Conservation (phyloP, 441 rosid species). For the Daphne laureola region DNA sequence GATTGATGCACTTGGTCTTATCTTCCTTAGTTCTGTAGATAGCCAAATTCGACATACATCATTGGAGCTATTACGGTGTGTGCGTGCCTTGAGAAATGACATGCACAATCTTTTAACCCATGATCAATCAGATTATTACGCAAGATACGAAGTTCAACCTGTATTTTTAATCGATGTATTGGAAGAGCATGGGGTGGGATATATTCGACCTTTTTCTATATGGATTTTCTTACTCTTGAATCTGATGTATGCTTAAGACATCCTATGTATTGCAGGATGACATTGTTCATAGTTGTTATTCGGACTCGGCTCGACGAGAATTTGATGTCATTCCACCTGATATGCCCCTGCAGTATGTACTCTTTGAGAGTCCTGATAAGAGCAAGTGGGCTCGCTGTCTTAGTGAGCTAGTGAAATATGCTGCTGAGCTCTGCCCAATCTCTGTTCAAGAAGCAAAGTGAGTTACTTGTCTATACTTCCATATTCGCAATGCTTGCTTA, state of each 20-base stretch:
- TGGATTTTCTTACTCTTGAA: conserved; percentile 14
- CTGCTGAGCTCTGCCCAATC: conserved; percentile 90
- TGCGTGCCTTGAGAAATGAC: conserved; percentile 85
- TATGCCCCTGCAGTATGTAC: conserved; percentile 81
- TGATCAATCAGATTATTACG: conserved; percentile 50
- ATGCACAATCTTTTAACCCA: conserved; percentile 49
- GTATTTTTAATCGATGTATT: conserved; percentile 83
- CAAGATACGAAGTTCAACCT: conserved; percentile 73
- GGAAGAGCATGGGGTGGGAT: conserved; percentile 91
- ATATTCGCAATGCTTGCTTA: not conserved
- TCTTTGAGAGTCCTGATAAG: conserved; percentile 91
- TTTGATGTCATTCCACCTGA: conserved; percentile 88
- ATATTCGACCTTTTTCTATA: conserved; percentile 10
- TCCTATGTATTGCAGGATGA: conserved; percentile 56
- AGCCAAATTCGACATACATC: conserved; percentile 96
- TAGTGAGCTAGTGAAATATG: conserved; percentile 85
- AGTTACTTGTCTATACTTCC: conserved; percentile 15
- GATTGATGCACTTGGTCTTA: conserved; percentile 93
- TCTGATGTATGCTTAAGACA: conserved; percentile 3
- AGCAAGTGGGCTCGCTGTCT: conserved; percentile 95
- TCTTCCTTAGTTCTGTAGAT: conserved; percentile 89
- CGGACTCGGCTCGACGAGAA: conserved; percentile 89
- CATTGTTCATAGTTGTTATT: conserved; percentile 88
- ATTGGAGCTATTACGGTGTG: conserved; percentile 85
- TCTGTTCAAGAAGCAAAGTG: conserved; percentile 93